phyloP scores from a whole-genome alignment of 2,329 filamentous ascomycete genomes.

The Penicillium sp. region DNA sequence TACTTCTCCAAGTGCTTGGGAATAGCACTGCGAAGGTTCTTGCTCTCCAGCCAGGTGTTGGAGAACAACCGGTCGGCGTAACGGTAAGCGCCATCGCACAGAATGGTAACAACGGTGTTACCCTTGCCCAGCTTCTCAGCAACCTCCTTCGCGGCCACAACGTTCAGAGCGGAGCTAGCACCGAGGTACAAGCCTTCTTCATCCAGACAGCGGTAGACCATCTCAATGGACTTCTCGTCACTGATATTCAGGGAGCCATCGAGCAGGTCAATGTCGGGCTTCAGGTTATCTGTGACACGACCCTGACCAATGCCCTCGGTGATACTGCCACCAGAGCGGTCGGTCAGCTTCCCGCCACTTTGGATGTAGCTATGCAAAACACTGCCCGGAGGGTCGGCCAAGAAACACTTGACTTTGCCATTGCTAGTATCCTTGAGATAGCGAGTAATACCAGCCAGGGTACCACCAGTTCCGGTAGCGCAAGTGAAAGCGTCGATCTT shows the following conservation, averaged over 20 bases:
- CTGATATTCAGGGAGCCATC: slow-evolving; percentile 82
- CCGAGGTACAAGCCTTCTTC: slow-evolving; percentile 95
- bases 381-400: slow-evolving; percentile 90
- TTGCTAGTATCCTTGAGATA: slow-evolving; percentile 81
- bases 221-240: slow-evolving; percentile 93
- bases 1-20: slow-evolving; percentile 87
- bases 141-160: slow-evolving; percentile 91
- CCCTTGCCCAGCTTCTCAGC: slow-evolving; percentile 86
- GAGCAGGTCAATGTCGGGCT: slow-evolving; percentile 76
- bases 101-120: slow-evolving; percentile 85
- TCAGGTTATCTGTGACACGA: slow-evolving; percentile 90
- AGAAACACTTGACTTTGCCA: slow-evolving; percentile 78
- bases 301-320: slow-evolving; percentile 98
- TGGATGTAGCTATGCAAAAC: slow-evolving; percentile 90
- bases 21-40: slow-evolving; percentile 77
- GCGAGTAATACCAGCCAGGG: slow-evolving; percentile 80
- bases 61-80: slow-evolving; percentile 95
- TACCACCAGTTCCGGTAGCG: slow-evolving; percentile 88
- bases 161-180: slow-evolving; percentile 89
- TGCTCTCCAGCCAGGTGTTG: slow-evolving; percentile 81
- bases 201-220: slow-evolving; percentile 95
- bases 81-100: slow-evolving; percentile 95
- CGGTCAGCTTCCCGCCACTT: slow-evolving; percentile 77
- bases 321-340: slow-evolving; percentile 81
- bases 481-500: slow-evolving; percentile 92